These are phyloP conservation scores for Pichia cephalocereana DNA, from an alignment of 805 yeast genomes.

Conservation along the genomic window DNA sequence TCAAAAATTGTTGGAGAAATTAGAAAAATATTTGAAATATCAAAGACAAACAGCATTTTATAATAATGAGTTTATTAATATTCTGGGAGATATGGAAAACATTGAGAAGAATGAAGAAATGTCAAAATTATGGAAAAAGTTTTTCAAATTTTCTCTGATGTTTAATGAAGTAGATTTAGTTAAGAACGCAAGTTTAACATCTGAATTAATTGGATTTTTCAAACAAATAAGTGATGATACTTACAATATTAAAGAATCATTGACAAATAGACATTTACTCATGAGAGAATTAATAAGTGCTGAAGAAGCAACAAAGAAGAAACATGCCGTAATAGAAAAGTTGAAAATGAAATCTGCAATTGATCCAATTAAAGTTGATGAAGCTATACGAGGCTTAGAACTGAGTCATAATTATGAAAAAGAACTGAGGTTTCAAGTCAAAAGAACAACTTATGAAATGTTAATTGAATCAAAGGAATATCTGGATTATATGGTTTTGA, in stretches of 20 bases:
- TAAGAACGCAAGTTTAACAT: constrained; percentile 62
- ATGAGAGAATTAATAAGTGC: constrained; percentile 85
- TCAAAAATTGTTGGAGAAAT: constrained; percentile 40
- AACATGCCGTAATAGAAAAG: constrained; percentile 63
- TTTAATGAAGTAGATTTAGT: constrained; percentile 72
- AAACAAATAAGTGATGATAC: constrained; percentile 61
- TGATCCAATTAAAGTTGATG: constrained; percentile 85
- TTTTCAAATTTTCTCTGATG: constrained; percentile 57
- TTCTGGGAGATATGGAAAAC: constrained; percentile 31
- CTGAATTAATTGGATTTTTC: constrained; percentile 69
- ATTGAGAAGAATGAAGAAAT: constrained; percentile 54
- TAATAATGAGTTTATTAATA: constrained; percentile 36
- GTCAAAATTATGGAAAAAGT: constrained; percentile 68
- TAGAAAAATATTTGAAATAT: constrained; percentile 48
- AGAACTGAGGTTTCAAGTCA: constrained; percentile 64
- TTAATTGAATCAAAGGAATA: constrained; percentile 60
- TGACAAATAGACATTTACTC: constrained; percentile 83
- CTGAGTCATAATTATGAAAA: constrained; percentile 70
- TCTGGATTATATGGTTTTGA: constrained; percentile 43
- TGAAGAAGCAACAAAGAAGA: constrained; percentile 60
- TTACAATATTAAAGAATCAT: constrained; percentile 81
- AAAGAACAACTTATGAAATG: constrained; percentile 81
- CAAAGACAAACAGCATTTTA: constrained; percentile 44
- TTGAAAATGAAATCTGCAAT: constrained; percentile 64
- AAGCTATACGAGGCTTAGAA: constrained; percentile 73